Base-by-base conservation (phyloP, 257 asterid genomes). In the Ligustrum vulgare region DNA sequence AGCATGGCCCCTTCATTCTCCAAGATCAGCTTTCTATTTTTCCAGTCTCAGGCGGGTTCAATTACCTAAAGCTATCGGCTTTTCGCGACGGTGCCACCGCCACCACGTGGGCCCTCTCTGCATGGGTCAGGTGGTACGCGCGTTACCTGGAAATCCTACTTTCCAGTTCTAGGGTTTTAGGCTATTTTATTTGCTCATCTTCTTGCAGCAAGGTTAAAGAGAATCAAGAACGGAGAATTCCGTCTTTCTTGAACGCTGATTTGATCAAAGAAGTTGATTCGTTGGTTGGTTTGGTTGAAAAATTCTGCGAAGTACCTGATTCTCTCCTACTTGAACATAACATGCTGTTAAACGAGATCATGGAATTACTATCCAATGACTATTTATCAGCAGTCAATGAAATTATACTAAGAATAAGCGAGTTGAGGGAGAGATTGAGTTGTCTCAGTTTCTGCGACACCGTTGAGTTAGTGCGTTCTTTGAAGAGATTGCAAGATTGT, bases 51-150 rank as follows among this genome's bases (percentile, higher is more conserved):
- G 98, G 98, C 58, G 97, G 98, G 0, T 80, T 77, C 39, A 93
- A 91, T 67, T 81, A 91, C 82, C 90, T 93, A 2, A 93, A 93
- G 8, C 90, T 90, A 16, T 90, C 98, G 7, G 68, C 78, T 35
- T 93, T 93, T 89, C 91, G 88, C 56, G 96, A 93, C 83, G 81
- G 84, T 71, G 82, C 89, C 75, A 74, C 88, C 76, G 72, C 97
- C 20, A 72, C 78, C 51, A 80, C 90, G 32, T 86, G 90, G 88
- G 81, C 76, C 23, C 80, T 93, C 51, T 91, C 98, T 15, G 72
- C 84, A 0, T 91, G 97, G 92, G 96, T 93, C 6, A 72, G 98
- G 37, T 93, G 93, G 89, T 86, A 93, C 84, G 91, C 93, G 0
- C 83, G 93, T 16, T 91, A 85, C 69, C 67, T 93, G 1, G 98